Conservation (phyloP, 306 rosid species). For the Sicyos edulis region DNA sequence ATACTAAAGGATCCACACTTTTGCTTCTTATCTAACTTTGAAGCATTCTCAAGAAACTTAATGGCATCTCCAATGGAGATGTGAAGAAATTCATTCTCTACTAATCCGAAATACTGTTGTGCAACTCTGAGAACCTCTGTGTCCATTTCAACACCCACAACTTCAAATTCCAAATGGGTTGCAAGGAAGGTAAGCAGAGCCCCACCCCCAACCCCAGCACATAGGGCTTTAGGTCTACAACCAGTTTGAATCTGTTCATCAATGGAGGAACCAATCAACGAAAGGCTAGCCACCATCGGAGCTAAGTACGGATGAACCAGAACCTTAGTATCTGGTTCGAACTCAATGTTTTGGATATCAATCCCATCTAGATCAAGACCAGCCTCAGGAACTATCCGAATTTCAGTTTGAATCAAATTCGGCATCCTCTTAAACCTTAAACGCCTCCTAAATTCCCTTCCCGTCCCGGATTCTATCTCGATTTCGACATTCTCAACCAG, state of each 20-base stretch:
- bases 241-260: slow-evolving; percentile 40
- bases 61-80: slow-evolving; percentile 50
- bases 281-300: slow-evolving; percentile 76
- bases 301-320: slow-evolving; percentile 75
- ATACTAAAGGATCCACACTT: slow-evolving; percentile 10
- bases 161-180: slow-evolving; percentile 56
- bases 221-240: slow-evolving; percentile 54
- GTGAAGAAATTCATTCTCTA: slow-evolving; percentile 34
- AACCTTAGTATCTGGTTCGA: slow-evolving; percentile 43
- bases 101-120: slow-evolving; percentile 54
- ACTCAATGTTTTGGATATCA: slow-evolving; percentile 39
- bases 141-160: slow-evolving; percentile 60
- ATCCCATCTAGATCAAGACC: slow-evolving; percentile 21
- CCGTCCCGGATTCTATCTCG: slow-evolving; percentile 27
- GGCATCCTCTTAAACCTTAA: slow-evolving; percentile 85
- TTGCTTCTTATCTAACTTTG: slow-evolving; percentile 13
- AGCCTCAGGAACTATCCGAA: slow-evolving; percentile 38
- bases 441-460: slow-evolving; percentile 70
- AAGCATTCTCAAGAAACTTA: slow-evolving; percentile 35
- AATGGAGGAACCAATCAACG: slow-evolving; percentile 31
- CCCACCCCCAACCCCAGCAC: slow-evolving; percentile 92
- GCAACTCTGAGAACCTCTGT: slow-evolving; percentile 57
- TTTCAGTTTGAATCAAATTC: slow-evolving; percentile 71
- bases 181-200: slow-evolving; percentile 59
- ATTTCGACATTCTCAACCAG: slow-evolving; percentile 77